Base-by-base conservation (phyloP, 306 rosid species). In the Pterocarpus macrocarpus region DNA sequence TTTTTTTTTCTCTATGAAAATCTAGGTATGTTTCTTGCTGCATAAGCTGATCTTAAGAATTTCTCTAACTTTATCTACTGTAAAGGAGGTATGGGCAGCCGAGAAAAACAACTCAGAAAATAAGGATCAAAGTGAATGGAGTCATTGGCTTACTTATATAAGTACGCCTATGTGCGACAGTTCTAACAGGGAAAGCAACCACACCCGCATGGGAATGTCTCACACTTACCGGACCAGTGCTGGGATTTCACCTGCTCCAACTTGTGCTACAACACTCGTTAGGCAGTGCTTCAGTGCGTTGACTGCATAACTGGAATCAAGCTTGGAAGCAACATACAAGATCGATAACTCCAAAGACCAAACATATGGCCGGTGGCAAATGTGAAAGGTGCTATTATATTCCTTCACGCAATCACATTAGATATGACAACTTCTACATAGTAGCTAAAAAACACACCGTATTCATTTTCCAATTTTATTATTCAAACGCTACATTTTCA, bases 231-330 rank as follows among this genome's bases (percentile, higher is more conserved):
- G 72, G 89, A 88, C 94, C 87, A 83, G 44, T 75, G 66, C 64
- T 73, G 64, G 41, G 39, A 49, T 78, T 87, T 86, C 88, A 92
- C 83, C 92, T 87, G 89, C 92, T 83, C 85, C 84, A 77, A 39
- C 69, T 83, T 66, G 59, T 73, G 63, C 28, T 69, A 81, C 6
- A 73, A 69, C 76, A 52, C 43, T 69, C 33, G 32, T 75, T 58
- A 39, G 14, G 35, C 41, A 45, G 85, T 28, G 28, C 28, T 22
- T 22, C 1, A 22, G 28, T 22, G 28, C 44, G 64, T 73, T 30
- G 55, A 67, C 64, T 78, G 59, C 57, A 43, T 30, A 28, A 68
- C 61, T 57, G 32, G 30, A 78, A 68, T 68, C 44, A 68, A 78
- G 58, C 3, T 65, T 53, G 32, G 7, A 49, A 69, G 57, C 35